phyloP scores from a whole-genome alignment of 139 green algal genomes.

The Mesotaenium endlicherianum region DNA sequence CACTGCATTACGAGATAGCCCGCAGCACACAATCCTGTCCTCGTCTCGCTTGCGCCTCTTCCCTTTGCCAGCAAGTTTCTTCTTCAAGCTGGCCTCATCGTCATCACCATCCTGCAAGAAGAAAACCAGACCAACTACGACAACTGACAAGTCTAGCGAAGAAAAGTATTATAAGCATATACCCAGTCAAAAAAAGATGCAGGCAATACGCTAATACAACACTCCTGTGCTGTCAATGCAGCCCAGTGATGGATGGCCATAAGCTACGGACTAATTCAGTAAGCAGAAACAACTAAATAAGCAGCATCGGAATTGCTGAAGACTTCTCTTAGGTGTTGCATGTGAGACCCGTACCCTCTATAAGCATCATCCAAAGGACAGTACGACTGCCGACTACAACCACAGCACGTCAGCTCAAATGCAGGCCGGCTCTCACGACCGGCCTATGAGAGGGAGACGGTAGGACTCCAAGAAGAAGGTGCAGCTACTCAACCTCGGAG shows the following conservation, averaged over 20 bases:
- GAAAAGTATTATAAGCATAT: background rate
- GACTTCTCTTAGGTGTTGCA: no score
- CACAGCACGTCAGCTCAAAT: background rate
- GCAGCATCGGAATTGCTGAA: no score
- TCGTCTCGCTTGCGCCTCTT: constrained; percentile 4
- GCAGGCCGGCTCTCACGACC: background rate
- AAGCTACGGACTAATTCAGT: no score
- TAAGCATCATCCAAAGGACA: no score
- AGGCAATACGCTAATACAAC: no score
- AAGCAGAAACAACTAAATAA: no score
- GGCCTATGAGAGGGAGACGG: background rate
- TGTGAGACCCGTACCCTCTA: no score
- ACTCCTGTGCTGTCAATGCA: background rate
- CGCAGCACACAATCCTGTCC: background rate
- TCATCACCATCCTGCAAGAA: background rate
- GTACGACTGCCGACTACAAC: no score
- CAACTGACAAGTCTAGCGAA: background rate
- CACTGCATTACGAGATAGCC: background rate
- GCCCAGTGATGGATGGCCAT: background rate
- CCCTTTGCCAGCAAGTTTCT: background rate
- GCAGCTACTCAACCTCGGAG: background rate
- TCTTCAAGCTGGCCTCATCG: background rate
- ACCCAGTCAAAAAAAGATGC: background rate
- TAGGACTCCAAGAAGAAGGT: background rate
- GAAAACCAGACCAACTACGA: background rate